These are phyloP conservation scores for Trifolium dubium DNA, from an alignment of 306 rosid species.

Conservation along the genomic window DNA sequence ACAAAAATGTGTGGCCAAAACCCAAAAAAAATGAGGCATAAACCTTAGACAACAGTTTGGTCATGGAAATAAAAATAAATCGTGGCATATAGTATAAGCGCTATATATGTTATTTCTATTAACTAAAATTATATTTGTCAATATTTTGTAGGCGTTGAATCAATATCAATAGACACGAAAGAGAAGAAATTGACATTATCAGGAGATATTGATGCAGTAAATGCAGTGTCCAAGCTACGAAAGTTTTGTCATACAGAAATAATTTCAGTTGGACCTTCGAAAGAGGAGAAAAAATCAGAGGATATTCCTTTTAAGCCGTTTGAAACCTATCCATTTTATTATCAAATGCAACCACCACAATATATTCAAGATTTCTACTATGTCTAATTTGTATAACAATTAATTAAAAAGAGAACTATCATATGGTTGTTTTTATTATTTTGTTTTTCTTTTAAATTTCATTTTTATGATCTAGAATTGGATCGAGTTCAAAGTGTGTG, in stretches of 20 bases:
- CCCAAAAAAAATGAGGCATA: too few relatives aligned
- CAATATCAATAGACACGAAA: neutral
- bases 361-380: constrained; percentile 9
- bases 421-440: too few relatives aligned
- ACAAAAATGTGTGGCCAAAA: too few relatives aligned
- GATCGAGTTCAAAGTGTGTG: too few relatives aligned
- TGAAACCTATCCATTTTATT: constrained; percentile 2
- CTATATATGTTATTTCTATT: too few relatives aligned
- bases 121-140: neutral
- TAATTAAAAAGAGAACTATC: constrained; percentile 45
- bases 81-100: too few relatives aligned
- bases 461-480: too few relatives aligned
- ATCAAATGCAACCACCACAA: constrained; percentile 6
- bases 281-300: constrained; percentile 47
- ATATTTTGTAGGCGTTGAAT: constrained; percentile 4
- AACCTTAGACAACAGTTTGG: too few relatives aligned
- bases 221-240: neutral
- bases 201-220: constrained; percentile 1
- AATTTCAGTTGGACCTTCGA: constrained; percentile 60
- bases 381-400: neutral
- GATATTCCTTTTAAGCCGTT: neutral
- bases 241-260: constrained; percentile 38
- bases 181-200: neutral
- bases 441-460: too few relatives aligned
- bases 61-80: too few relatives aligned